These are phyloP conservation scores for Castanopsis chinensis DNA, from an alignment of 306 rosid species.

Conservation along the genomic window DNA sequence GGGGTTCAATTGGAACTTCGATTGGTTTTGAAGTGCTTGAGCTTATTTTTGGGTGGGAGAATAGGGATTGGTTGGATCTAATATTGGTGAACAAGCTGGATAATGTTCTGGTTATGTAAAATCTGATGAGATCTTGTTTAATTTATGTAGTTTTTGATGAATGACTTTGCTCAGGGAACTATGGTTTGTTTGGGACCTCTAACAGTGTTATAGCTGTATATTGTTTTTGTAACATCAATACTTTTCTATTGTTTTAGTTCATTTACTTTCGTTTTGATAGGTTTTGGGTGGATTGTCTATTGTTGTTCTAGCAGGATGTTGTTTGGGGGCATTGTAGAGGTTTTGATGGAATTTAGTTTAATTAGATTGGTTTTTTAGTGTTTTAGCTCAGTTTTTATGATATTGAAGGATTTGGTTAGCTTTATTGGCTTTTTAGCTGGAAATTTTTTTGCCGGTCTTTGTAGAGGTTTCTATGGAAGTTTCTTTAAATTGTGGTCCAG, in stretches of 20 bases:
- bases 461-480: not conserved
- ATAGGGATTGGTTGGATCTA: not conserved
- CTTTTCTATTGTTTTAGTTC: too few relatives aligned
- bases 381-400: not conserved
- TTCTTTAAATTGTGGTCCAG: not conserved
- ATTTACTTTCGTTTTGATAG: too few relatives aligned
- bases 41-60: not conserved
- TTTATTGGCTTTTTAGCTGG: not conserved
- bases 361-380: not conserved
- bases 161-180: too few relatives aligned
- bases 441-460: not conserved
- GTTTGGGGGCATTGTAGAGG: not conserved
- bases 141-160: too few relatives aligned
- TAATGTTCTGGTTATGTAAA: too few relatives aligned
- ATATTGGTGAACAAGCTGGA: too few relatives aligned
- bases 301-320: not conserved
- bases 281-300: not conserved
- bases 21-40: not conserved
- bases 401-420: not conserved
- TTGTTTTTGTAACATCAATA: too few relatives aligned
- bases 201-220: too few relatives aligned
- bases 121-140: too few relatives aligned
- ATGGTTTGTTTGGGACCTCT: too few relatives aligned
- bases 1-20: not conserved
- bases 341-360: not conserved